phyloP scores from a whole-genome alignment of 2,329 filamentous ascomycete species.

The Aspergillus cejpii region DNA sequence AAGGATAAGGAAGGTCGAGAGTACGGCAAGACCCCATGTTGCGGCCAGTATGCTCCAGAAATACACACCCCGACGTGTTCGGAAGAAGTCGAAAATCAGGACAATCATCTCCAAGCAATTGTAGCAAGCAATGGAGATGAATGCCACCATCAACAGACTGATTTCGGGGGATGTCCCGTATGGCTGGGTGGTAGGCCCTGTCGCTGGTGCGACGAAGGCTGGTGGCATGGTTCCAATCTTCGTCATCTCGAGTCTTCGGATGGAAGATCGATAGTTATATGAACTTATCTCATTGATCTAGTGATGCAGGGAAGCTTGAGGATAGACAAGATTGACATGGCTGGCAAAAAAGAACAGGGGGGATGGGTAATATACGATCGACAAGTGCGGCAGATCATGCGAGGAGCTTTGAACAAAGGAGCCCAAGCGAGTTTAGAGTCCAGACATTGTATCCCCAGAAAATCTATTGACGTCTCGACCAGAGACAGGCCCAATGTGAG shows the following conservation, averaged over 20 bases:
- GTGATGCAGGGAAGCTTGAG: too few species aligned
- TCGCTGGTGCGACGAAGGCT: neutral
- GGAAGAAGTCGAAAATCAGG: constrained; percentile 41
- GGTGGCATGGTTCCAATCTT: neutral
- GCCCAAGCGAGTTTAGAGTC: neutral
- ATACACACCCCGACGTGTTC: constrained; percentile 38
- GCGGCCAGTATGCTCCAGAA: constrained; percentile 43
- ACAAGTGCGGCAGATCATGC: too few species aligned
- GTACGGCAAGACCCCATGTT: constrained; percentile 32
- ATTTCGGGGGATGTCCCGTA: neutral
- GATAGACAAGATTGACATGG: too few species aligned
- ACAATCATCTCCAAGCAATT: constrained; percentile 41
- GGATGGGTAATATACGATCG: too few species aligned
- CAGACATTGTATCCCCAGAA: too few species aligned
- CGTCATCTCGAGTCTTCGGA: too few species aligned
- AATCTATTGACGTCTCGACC: too few species aligned
- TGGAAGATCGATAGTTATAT: too few species aligned
- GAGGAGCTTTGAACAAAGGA: neutral
- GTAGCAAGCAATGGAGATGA: constrained; percentile 23
- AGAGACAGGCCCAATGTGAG: too few species aligned
- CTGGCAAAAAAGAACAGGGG: too few species aligned
- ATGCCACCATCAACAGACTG: neutral
- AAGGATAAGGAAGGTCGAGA: constrained; percentile 24
- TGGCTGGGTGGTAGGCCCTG: neutral
- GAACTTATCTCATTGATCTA: too few species aligned